A percentile compares a stretch with the other conserved stretches of the same genome.
Evolutionary conservation across 1,284 basidiomycete genomes (phyloP).

Genomic region (Fistulinella staudtii): DNA sequence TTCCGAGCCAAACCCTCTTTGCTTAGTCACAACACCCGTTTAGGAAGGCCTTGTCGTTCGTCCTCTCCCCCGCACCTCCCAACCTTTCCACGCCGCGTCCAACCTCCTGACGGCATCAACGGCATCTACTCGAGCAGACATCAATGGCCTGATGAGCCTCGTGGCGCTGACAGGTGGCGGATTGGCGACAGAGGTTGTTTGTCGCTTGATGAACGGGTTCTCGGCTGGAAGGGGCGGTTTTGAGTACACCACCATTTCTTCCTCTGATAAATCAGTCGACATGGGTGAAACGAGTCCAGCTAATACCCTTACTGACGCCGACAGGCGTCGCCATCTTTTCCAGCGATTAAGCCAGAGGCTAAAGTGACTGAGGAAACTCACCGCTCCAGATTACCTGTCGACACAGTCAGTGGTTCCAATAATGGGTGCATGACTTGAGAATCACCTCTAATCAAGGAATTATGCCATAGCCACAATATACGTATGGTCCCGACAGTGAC

Average conservation of each 20-base stretch:
- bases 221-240: constrained; percentile 34
- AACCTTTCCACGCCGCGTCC: not conserved
- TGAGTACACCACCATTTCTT: constrained; percentile 31
- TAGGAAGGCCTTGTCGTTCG: constrained; percentile 20
- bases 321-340: constrained; percentile 33
- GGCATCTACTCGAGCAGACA: constrained; percentile 6
- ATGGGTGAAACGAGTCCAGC: constrained; percentile 26
- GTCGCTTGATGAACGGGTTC: constrained; percentile 37
- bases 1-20: constrained; percentile 5
- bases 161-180: not conserved
- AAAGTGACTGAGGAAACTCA: not conserved
- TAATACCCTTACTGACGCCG: constrained; percentile 37
- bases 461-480: constrained; percentile 44
- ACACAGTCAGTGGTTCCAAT: not conserved
- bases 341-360: not conserved
- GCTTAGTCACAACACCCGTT: constrained; percentile 27
- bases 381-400: constrained; percentile 4
- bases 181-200: not conserved
- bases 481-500: not conserved
- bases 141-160: not conserved
- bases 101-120: not conserved
- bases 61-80: not conserved
- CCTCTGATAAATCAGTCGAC: constrained; percentile 7
- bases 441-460: constrained; percentile 38
- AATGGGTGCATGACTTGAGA: not conserved